Evolutionary conservation across 2,329 filamentous ascomycete species (phyloP), one percentile per base, ranked within the genome.

Genomic region (Cytospora piceicola): DNA sequence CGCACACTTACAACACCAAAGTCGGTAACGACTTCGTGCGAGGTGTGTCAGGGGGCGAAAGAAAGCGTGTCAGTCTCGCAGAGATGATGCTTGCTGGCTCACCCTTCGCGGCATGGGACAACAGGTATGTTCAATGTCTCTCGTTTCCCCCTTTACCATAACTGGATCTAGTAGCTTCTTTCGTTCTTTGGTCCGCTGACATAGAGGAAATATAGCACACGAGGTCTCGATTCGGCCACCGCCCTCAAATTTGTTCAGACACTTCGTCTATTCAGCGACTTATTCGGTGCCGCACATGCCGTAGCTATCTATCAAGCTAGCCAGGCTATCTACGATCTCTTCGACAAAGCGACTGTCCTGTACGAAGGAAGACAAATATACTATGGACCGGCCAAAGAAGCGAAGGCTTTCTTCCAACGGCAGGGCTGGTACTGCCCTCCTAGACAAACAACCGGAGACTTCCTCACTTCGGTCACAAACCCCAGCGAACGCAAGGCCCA

Each of bases 321-420:
- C 22, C 87, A 91, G 71, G 79, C 84, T 49, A 89, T 89, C 39
- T 91, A 91, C 72, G 88, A 91, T 66, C 77, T 87, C 20, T 94
- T 94, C 71, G 90, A 94, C 77, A 93, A 93, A 73, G 86, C 85
- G 0, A 82, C 88, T 0, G 88, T 94, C 0, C 79, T 94, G 0
- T 93, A 94, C 72, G 89, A 93, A 72, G 92, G 91, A 0, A 83
- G 88, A 0, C 85, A 94, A 72, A 94, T 94, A 68, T 94, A 87
- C 78, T 94, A 89, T 69, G 92, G 91, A 0, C 84, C 85, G 0
- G 84, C 87, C 0, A 73, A 71, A 7, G 74, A 80, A 2, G 91
- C 90, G 0, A 88, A 83, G 71, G 74, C 74, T 0, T 93, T 87
- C 75, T 93, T 94, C 67, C 85, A 88, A 70, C 77, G 83, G 15